Evolutionary conservation across 306 rosid species (phyloP).

Genomic region (Vigna unguiculata): DNA sequence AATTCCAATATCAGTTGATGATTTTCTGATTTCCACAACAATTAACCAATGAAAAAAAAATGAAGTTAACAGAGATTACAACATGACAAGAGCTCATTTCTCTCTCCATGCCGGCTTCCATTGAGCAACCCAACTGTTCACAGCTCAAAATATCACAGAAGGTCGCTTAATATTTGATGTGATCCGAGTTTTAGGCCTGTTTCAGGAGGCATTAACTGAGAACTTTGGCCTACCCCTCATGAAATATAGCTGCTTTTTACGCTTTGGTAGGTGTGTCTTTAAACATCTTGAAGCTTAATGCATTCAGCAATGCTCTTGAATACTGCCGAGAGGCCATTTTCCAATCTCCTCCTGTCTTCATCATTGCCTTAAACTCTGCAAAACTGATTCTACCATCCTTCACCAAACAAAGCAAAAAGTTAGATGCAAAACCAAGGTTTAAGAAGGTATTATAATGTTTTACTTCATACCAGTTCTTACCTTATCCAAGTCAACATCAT

Average conservation of each 20-base stretch:
- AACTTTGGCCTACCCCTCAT: constrained; percentile 23
- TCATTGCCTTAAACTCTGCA: constrained; percentile 88
- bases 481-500: constrained; percentile 90
- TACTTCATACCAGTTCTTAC: constrained; percentile 47
- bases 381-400: constrained; percentile 90
- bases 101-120: constrained; percentile 34
- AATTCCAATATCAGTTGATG: constrained; percentile 1
- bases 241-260: constrained; percentile 4
- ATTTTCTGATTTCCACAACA: constrained; percentile 24
- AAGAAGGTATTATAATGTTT: neutral
- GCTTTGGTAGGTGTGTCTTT: constrained; percentile 57
- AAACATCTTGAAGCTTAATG: constrained; percentile 77
- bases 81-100: constrained; percentile 35
- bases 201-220: constrained; percentile 27
- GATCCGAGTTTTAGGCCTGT: constrained; percentile 13
- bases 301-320: constrained; percentile 83
- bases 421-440: neutral
- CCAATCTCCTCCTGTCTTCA: constrained; percentile 90
- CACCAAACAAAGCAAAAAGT: neutral
- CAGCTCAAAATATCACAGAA: constrained; percentile 39
- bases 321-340: constrained; percentile 95
- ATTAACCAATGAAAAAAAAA: constrained; percentile 18
- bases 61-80: constrained; percentile 28
- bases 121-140: constrained; percentile 42
- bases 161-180: constrained; percentile 15